Evolutionary conservation across 2,329 filamentous ascomycete species (phyloP).

Genomic region (Ciborinia camelliae): DNA sequence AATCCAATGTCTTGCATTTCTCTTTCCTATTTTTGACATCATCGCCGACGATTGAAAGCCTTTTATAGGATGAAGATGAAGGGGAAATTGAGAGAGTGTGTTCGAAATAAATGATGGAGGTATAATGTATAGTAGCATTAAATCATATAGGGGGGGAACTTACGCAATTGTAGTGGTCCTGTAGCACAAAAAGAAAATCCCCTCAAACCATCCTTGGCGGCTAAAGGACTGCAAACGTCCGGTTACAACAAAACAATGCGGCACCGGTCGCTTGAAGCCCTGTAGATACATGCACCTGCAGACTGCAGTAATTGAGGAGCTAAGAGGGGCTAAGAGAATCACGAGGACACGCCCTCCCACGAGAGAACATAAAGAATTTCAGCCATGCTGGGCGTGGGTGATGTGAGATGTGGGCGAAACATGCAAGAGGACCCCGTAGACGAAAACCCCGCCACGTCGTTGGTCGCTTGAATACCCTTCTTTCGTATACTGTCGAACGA

Average conservation of each 20-base stretch:
- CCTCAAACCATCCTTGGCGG: constrained; percentile 24
- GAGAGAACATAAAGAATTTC: constrained; percentile 3
- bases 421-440: not conserved
- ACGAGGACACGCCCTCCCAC: constrained; percentile 16
- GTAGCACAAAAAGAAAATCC: constrained; percentile 9
- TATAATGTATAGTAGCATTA: not conserved
- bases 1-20: not conserved
- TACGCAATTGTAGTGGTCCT: not conserved
- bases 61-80: not conserved
- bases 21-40: not conserved
- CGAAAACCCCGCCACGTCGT: constrained; percentile 15
- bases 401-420: constrained; percentile 9
- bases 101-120: not conserved
- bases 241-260: constrained; percentile 20
- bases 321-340: constrained; percentile 8
- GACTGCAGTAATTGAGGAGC: constrained; percentile 18
- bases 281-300: constrained; percentile 29
- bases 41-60: not conserved
- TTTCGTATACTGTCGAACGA: constrained; percentile 8
- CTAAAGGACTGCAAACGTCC: constrained; percentile 23
- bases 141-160: not conserved
- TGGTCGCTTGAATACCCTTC: not conserved
- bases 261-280: constrained; percentile 21
- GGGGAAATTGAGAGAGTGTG: not conserved
- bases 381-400: constrained; percentile 2